Percentiles rank a stretch among this genome's conserved stretches.
phyloP scores from a whole-genome alignment of 768 basidiomycete species.

The Scleroderma citrinum region DNA sequence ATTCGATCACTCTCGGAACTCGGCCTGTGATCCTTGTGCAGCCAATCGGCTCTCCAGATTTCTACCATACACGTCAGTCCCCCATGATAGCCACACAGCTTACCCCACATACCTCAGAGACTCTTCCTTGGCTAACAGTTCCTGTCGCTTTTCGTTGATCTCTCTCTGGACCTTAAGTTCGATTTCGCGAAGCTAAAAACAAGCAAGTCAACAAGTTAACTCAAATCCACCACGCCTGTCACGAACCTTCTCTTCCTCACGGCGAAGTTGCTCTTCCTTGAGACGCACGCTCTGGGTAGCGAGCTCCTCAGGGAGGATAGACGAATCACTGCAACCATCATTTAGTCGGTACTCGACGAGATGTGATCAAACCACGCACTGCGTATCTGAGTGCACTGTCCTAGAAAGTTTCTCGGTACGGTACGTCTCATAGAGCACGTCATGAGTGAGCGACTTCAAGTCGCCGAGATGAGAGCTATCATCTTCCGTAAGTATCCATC shows the following conservation, averaged over 20 bases:
- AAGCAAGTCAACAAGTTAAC: constrained; percentile 8
- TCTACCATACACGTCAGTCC: constrained; percentile 32
- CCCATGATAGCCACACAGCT: constrained; percentile 1
- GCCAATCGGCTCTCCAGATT: constrained; percentile 89
- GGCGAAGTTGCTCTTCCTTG: constrained; percentile 96
- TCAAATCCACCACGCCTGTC: neutral
- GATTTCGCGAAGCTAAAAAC: constrained; percentile 80
- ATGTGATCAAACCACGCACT: constrained; percentile 36
- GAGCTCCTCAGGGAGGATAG: constrained; percentile 92
- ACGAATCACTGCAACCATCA: constrained; percentile 56
- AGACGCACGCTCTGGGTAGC: constrained; percentile 95
- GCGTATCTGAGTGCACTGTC: constrained; percentile 75
- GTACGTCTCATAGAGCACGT: constrained; percentile 93
- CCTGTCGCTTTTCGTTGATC: constrained; percentile 96
- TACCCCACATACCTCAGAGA: constrained; percentile 60
- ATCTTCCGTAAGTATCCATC: constrained; percentile 7
- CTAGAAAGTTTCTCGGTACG: constrained; percentile 96
- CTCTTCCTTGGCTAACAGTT: constrained; percentile 93
- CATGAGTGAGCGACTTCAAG: constrained; percentile 90
- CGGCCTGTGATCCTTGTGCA: constrained; percentile 78
- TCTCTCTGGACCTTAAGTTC: constrained; percentile 97
- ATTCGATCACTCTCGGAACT: constrained; percentile 61
- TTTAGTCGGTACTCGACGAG: constrained; percentile 19
- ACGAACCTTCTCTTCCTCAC: constrained; percentile 89
- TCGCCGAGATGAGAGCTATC: constrained; percentile 88